Base-by-base conservation (phyloP, 164 flowering plant species). In the Vitis rupestris region DNA sequence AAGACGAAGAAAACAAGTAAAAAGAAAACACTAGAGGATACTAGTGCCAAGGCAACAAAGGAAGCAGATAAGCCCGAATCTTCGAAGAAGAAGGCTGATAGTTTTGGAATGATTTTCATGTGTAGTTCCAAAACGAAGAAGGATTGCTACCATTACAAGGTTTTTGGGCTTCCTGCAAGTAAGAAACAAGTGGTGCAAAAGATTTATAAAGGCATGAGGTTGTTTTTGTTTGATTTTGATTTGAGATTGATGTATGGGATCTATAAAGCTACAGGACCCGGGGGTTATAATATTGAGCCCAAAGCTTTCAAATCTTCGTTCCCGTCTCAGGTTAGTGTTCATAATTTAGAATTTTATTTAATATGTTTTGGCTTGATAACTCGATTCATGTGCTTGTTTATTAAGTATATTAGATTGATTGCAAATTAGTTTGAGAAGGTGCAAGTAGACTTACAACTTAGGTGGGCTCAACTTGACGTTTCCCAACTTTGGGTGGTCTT, bases 51-150 rank as follows among this genome's bases (percentile, higher is more conserved):
- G 59, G 50, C 15, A 61, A 48, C 63, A 23, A 63, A 52, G 58
- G 70, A 67, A 30, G 64, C 30, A 30, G 67, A 71, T 53, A 73
- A 77, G 30, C 66, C 79, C 30, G 74, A 63, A 61, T 23, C 82
- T 15, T 77, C 81, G 7, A 15, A 16, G 14, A 74, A 66, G 64
- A 61, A 69, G 75, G 75, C 23, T 10, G 78, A 72, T 61, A 62
- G 78, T 66, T 72, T 67, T 78, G 91, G 91, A 55, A 78, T 85
- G 86, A 82, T 88, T 65, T 88, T 86, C 70, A 82, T 86, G 87
- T 86, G 92, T 81, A 86, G 69, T 68, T 75, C 86, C 15, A 70
- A 76, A 78, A 88, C 92, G n/a, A 88, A 82, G 74, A 54, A 75
- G 56, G 90, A 88, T 74, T 88, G 90, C 74, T 86, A 58, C 71